These are phyloP conservation scores for Aspergillus sclerotialis DNA, from an alignment of 2,329 filamentous ascomycete species.

Conservation along the genomic window DNA sequence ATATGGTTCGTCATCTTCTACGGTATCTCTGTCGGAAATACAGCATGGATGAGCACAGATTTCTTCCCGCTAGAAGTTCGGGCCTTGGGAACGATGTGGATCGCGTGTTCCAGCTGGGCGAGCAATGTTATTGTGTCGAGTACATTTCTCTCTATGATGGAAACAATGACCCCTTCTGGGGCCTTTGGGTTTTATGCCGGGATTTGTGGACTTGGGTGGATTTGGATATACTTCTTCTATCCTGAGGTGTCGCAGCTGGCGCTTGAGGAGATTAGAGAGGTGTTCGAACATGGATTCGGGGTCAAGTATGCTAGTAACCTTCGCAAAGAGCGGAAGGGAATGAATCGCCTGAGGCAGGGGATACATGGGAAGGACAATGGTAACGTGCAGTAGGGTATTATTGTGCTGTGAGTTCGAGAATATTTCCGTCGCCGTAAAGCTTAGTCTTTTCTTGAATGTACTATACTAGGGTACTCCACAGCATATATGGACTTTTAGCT, in stretches of 20 bases:
- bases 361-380: too few relatives aligned
- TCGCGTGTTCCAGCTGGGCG: constrained; percentile 42
- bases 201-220: constrained; percentile 43
- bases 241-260: constrained; percentile 17
- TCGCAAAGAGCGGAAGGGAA: too few relatives aligned
- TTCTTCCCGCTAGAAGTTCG: constrained; percentile 45
- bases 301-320: too few relatives aligned
- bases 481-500: too few relatives aligned
- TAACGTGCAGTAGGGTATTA: too few relatives aligned
- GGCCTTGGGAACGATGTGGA: constrained; percentile 44
- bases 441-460: too few relatives aligned
- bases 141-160: constrained; percentile 46
- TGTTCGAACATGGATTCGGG: constrained; percentile 48
- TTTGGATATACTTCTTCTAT: constrained; percentile 24
- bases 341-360: too few relatives aligned
- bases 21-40: constrained; percentile 42
- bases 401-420: too few relatives aligned
- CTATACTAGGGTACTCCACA: too few relatives aligned
- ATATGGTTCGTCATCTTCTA: constrained; percentile 42
- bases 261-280: constrained; percentile 32
- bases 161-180: constrained; percentile 43
- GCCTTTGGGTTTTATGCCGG: constrained; percentile 48
- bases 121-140: constrained; percentile 45
- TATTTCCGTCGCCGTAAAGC: too few relatives aligned
- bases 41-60: constrained; percentile 44